Conservation (phyloP, 768 basidiomycete genomes). For the Symmetrospora coprosmae region DNA sequence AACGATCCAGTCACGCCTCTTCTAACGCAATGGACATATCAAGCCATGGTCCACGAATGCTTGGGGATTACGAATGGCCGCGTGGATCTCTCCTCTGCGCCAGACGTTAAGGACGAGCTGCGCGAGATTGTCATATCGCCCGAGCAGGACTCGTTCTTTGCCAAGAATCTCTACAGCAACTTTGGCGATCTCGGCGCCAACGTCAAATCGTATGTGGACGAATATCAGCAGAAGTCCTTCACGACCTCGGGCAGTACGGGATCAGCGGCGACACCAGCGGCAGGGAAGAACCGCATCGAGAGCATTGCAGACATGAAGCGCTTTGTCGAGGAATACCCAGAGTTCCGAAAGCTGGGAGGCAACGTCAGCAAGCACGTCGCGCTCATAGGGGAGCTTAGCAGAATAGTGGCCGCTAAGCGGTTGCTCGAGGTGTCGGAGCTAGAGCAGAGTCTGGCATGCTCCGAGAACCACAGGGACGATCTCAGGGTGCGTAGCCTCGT, state of each 20-base stretch:
- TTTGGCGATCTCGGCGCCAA: slow-evolving; percentile 92
- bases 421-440: slow-evolving; percentile 82
- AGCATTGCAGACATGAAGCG: slow-evolving; percentile 92
- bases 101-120: slow-evolving; percentile 72
- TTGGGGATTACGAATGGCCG: slow-evolving; percentile 86
- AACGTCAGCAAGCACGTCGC: slow-evolving; percentile 99
- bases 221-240: slow-evolving; percentile 44
- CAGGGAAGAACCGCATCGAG: slow-evolving; percentile 67
- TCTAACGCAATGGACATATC: slow-evolving; percentile 96
- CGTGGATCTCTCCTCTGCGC: slow-evolving; percentile 67
- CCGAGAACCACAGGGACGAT: slow-evolving; percentile 63
- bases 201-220: slow-evolving; percentile 80
- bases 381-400: slow-evolving; percentile 84
- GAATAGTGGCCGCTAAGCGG: slow-evolving; percentile 71
- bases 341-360: slow-evolving; percentile 86
- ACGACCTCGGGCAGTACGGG: slow-evolving; percentile 31
- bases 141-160: slow-evolving; percentile 79
- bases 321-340: slow-evolving; percentile 86
- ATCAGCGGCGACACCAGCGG: slow-evolving; percentile 30
- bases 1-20: slow-evolving; percentile 96
- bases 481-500: slow-evolving; percentile 49
- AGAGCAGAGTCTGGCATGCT: slow-evolving; percentile 88
- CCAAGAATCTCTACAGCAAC: slow-evolving; percentile 73
- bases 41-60: slow-evolving; percentile 97
- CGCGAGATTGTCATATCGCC: slow-evolving; percentile 90